Evolutionary conservation across 1,284 basidiomycete genomes (phyloP), one percentile per base, ranked within the genome.

Genomic region (Sanghuangporus baumii): DNA sequence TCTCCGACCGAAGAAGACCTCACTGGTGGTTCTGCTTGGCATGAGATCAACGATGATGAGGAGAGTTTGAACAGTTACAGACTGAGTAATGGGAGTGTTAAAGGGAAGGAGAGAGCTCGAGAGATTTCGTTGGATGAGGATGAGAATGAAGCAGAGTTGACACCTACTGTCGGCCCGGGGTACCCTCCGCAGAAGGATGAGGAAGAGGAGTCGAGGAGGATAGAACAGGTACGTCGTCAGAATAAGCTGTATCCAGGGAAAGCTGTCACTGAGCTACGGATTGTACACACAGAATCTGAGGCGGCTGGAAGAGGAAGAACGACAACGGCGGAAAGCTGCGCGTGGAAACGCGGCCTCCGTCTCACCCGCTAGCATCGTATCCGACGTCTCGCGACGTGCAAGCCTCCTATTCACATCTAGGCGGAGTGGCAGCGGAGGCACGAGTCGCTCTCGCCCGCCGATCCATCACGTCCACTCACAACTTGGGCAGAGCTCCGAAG

Each of bases 281-380:
- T 8, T 54, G 52, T 36, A 26, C 59, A 60, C 54, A 61, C 66
- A 92, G 89, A 92, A 84, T 65, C 77, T 92, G 20, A 79, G 80
- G 64, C 81, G 81, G 47, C 91, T 89, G 90, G 89, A 92, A 67
- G 73, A 83, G 51, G 82, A 82, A 40, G 89, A 92, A 71, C 81
- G 87, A 38, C 83, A 84, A 68, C 80, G 87, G 65, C 81, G 88
- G 73, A 87, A 82, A 72, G 76, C 78, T n/a, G 81, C 79, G 3
- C 81, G 88, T 56, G 84, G 82, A 59, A 84, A 85, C 0, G 62
- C 67, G 41, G 47, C 65, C 5, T 66, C 67, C 3, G 61, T 70
- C 14, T 64, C 71, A 8, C 63, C 76, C 0, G 72, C 79, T 1
- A 85, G 86, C 6, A 69, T 89, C 26, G 72, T 87, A 40, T 74